Base-by-base conservation (phyloP, 495 filamentous ascomycete species). In the Sordaria brevicollis region DNA sequence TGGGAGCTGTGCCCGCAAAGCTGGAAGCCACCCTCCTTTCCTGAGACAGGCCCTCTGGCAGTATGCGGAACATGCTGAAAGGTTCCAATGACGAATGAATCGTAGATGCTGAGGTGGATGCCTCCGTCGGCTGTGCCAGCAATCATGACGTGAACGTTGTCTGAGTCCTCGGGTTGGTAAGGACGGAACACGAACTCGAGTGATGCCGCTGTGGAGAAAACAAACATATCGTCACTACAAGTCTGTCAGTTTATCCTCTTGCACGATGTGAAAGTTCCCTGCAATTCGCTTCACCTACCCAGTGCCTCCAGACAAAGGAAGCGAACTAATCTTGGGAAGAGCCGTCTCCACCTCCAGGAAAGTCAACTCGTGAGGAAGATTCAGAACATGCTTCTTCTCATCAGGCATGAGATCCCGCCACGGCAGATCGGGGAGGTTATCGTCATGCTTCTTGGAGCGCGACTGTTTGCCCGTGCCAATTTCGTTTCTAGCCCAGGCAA, bases 31-130 rank as follows among this genome's bases (percentile, higher is more conserved):
- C 38, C 68, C 10, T 36, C 66, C 33, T 66, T 37, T 9, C 33
- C 25, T 29, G 71, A 35, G 6, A 65, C 4, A 10, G 62, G 13
- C 10, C 21, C 35, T 31, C 25, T 62, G 21, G 67, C 11, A 6
- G 67, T 36, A 19, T 41, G 31, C 2, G 71, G 70, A 7, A 70
- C 25, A 65, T 88, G 74, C 7, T 80, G 77, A 67, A 93, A 87
- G 21, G 83, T 87, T 2, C 95, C 93, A 69, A 97, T 91, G 68
- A 92, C 84, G 73, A 97, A 94, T 17, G 91, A 94, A 75, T 97
- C 92, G 78, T 96, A 97, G 67, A 97, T 92, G 69, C 90, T 91
- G 35, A 97, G 80, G 72, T 94, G 89, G 36, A 96, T 84, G n/a
- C 82, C 87, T 35, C 93, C 93, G 75, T 93, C 88, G 69, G 87